Base-by-base conservation (phyloP, 2,329 filamentous ascomycete species). In the Cryphonectria japonica region DNA sequence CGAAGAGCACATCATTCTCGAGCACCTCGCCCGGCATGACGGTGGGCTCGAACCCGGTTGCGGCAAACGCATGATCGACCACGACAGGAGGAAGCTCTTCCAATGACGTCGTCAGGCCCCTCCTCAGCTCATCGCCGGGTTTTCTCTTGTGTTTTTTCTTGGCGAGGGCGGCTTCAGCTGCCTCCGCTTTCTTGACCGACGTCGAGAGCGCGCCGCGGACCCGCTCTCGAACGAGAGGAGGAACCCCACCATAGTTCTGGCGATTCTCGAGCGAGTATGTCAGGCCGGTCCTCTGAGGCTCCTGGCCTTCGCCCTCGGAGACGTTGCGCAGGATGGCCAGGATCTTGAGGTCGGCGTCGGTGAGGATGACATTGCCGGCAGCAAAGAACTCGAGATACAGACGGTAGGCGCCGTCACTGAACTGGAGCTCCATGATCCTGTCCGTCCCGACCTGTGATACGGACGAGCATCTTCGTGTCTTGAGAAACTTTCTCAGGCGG, bases 321-420 rank as follows among this genome's bases (percentile, higher is more conserved):
- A 98, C 95, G 74, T 92, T 91, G 69, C 96, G 89, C 75, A 96
- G 84, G 29, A 99, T 83, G 0, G 92, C 90, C 50, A 98, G 80
- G 69, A 98, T 95, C 73, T 92, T 96, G 67, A 95, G 84, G 34
- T 97, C 91, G 66, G 86, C 87, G 78, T 98, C 94, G 2, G 96
- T 97, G 68, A 99, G 85, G 73, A 99, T 93, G 72, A 99, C 91
- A 79, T 99, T 99, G 62, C 96, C 96, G 67, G 93, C 93, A 80
- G 96, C 95, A 79, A 97, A 99, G 83, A 99, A 99, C 82, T 99
- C 96, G 39, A 99, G 84, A 79, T 94, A 98, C 32, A 99, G 81
- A 59, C 92, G 87, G 79, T 97, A 98, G 75, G 91, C 87, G 14
- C 96, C 96, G 84, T 98, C 94, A 76, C 93, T 97, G 79, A 99